A percentile compares a stretch with the other conserved stretches of the same genome.
These are phyloP conservation scores for Boletellus sp. DNA, from an alignment of 768 basidiomycete genomes.

Conservation along the genomic window DNA sequence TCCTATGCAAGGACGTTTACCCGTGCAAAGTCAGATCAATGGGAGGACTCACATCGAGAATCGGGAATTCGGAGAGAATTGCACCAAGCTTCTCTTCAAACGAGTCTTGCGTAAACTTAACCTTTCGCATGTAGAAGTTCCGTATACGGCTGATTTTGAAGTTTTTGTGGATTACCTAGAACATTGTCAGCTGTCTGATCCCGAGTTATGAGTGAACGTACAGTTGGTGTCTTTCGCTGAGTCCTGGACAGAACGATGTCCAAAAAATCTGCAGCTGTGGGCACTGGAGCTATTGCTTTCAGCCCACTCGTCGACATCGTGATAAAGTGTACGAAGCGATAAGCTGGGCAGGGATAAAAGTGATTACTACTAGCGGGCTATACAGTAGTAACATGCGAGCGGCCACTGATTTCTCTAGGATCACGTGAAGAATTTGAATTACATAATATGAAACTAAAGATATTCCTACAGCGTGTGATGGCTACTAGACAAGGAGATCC, in stretches of 20 bases:
- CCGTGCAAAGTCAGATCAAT: neutral
- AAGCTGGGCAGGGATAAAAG: conserved; percentile 10
- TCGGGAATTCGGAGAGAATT: conserved; percentile 94
- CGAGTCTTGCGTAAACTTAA: conserved; percentile 96
- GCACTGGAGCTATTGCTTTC: conserved; percentile 98
- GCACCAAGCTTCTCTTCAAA: conserved; percentile 94
- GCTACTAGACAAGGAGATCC: conserved; percentile 25
- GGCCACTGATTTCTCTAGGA: conserved; percentile 4
- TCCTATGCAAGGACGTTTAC: conserved; percentile 44
- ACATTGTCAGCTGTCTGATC: conserved; percentile 1
- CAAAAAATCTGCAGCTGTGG: conserved; percentile 90
- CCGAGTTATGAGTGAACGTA: conserved; percentile 28
- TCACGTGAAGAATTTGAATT: no score
- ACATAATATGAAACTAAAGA: neutral
- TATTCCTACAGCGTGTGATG: conserved; percentile 19
- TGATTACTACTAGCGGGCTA: no score
- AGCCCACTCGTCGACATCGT: conserved; percentile 82
- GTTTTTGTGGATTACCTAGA: conserved; percentile 96
- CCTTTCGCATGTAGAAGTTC: conserved; percentile 98
- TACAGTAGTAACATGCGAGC: neutral
- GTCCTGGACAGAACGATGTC: conserved; percentile 93
- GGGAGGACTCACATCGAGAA: conserved; percentile 77
- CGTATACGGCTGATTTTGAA: conserved; percentile 99
- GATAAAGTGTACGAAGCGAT: conserved; percentile 3
- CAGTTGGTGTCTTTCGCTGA: conserved; percentile 96